Conservation (phyloP, 805 yeast genomes). For the Pichia insulana region DNA sequence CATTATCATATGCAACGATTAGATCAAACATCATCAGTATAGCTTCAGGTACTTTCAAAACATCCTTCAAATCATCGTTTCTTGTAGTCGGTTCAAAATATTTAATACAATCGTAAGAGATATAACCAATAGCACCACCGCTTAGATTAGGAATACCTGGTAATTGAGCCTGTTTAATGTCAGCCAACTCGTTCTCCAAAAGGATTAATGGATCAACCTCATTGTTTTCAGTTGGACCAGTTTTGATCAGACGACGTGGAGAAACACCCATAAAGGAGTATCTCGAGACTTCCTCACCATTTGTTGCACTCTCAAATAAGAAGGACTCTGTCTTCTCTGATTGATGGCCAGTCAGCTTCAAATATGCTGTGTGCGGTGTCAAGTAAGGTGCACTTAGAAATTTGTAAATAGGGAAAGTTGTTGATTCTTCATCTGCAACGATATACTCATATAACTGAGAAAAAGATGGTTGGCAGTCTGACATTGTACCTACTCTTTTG, state of each 20-base stretch:
- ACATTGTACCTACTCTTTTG: constrained; percentile 2
- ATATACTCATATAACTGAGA: constrained; percentile 36
- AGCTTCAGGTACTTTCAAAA: constrained; percentile 82
- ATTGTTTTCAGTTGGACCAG: constrained; percentile 60
- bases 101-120: constrained; percentile 92
- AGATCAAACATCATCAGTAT: constrained; percentile 86
- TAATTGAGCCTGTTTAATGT: constrained; percentile 58
- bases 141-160: constrained; percentile 78
- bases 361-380: constrained; percentile 86
- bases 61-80: constrained; percentile 63
- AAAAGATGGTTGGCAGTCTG: constrained; percentile 38
- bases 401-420: constrained; percentile 75
- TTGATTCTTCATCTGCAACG: constrained; percentile 32
- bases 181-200: constrained; percentile 64
- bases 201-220: constrained; percentile 74
- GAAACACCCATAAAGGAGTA: constrained; percentile 84
- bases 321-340: constrained; percentile 56
- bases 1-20: constrained; percentile 88
- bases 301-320: constrained; percentile 79
- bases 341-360: constrained; percentile 65
- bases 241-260: constrained; percentile 74
- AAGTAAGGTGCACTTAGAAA: constrained; percentile 66
- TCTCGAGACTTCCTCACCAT: constrained; percentile 83
- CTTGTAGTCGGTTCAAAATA: constrained; percentile 92
- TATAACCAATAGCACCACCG: constrained; percentile 96